These are phyloP conservation scores for Kodamaea ohmeri DNA, from an alignment of 1,139 yeast genomes.

Conservation along the genomic window DNA sequence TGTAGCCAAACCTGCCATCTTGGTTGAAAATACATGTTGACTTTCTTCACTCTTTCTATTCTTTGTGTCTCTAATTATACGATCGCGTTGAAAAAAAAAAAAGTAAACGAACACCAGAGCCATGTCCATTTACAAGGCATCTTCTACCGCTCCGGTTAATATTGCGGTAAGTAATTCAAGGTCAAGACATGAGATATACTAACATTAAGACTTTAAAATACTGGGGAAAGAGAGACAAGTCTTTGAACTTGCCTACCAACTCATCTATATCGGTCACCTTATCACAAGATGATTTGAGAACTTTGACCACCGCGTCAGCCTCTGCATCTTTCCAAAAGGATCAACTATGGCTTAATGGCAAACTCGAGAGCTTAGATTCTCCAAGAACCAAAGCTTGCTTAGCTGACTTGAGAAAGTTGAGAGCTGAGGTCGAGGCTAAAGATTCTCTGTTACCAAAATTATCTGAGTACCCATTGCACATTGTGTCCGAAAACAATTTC, in stretches of 20 bases:
- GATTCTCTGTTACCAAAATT: slow-evolving; percentile 57
- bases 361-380: slow-evolving; percentile 59
- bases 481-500: slow-evolving; percentile 92
- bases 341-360: slow-evolving; percentile 80
- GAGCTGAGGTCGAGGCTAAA: slow-evolving; percentile 51
- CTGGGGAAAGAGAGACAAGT: slow-evolving; percentile 96
- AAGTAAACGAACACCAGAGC: neutral
- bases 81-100: slow-evolving; percentile 1
- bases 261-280: slow-evolving; percentile 93
- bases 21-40: too few species aligned
- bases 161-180: slow-evolving; percentile 67
- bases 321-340: slow-evolving; percentile 57
- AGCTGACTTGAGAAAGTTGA: slow-evolving; percentile 65
- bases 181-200: neutral
- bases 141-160: slow-evolving; percentile 95
- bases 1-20: too few species aligned
- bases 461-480: slow-evolving; percentile 65
- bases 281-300: slow-evolving; percentile 83
- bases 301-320: slow-evolving; percentile 85
- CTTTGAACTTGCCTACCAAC: slow-evolving; percentile 88
- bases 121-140: slow-evolving; percentile 61
- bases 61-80: neutral
- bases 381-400: slow-evolving; percentile 81
- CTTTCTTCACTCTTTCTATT: too few species aligned
- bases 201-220: slow-evolving; percentile 74